phyloP scores from a whole-genome alignment of 2,329 filamentous ascomycete species.

The Trichoderma aggressivum region DNA sequence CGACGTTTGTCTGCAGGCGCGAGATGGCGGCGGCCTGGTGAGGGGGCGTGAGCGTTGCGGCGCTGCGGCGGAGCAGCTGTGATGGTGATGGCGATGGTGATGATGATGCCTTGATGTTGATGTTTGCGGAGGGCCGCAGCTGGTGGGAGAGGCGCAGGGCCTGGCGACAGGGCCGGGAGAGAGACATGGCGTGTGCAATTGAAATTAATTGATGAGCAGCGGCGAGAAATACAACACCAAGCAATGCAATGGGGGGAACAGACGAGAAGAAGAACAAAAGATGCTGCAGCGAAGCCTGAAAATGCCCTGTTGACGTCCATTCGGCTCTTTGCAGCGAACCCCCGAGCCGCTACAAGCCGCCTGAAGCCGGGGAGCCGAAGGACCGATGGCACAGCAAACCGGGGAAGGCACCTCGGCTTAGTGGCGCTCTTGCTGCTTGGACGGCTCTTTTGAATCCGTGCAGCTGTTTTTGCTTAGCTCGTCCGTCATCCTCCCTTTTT shows the following conservation, averaged over 20 bases:
- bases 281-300: constrained; percentile 7
- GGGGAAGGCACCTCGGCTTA: constrained; percentile 7
- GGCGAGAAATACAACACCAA: neutral
- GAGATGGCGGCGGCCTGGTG: constrained; percentile 83
- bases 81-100: too few relatives aligned
- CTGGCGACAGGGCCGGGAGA: constrained; percentile 45
- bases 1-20: constrained; percentile 70
- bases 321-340: constrained; percentile 16
- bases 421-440: neutral
- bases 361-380: constrained; percentile 27
- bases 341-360: constrained; percentile 43
- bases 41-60: constrained; percentile 75
- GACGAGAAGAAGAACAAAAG: neutral
- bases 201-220: neutral
- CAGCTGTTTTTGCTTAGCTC: neutral
- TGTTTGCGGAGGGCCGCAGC: constrained; percentile 28
- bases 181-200: constrained; percentile 40
- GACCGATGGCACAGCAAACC: neutral
- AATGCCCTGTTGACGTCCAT: constrained; percentile 19
- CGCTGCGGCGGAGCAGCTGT: constrained; percentile 33
- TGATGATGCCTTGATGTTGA: constrained; percentile 19
- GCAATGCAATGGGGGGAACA: too few relatives aligned
- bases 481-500: neutral
- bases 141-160: constrained; percentile 41
- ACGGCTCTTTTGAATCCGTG: neutral